Conservation (phyloP, 2,329 filamentous ascomycete species). For the Plenodomus biglobosus region DNA sequence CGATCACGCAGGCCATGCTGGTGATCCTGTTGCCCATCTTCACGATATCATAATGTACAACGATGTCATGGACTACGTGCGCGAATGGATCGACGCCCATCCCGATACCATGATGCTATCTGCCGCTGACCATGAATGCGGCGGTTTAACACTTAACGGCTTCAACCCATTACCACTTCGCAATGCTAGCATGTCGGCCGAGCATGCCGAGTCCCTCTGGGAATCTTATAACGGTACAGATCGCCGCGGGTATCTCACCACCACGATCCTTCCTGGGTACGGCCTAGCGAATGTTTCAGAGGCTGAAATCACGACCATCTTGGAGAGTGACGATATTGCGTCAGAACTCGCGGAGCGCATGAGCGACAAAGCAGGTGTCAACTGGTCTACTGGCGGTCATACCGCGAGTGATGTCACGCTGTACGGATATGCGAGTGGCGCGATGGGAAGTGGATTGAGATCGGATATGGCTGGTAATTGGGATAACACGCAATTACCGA, state of each 20-base stretch:
- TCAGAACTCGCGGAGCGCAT: conserved; percentile 35
- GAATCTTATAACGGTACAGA: conserved; percentile 37
- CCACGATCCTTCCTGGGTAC: conserved; percentile 33
- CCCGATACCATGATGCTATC: conserved; percentile 45
- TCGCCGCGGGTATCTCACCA: conserved; percentile 25
- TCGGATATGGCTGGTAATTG: conserved; percentile 27
- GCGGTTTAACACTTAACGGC: conserved; percentile 45
- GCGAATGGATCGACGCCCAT: conserved; percentile 47
- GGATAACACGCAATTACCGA: conserved; percentile 26
- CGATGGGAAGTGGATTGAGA: conserved; percentile 15
- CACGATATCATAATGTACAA: conserved; percentile 48
- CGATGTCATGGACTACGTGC: conserved; percentile 42
- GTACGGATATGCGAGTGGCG: conserved; percentile 39
- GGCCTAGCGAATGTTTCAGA: conserved; percentile 28
- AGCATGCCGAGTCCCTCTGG: conserved; percentile 33
- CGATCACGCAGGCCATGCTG: conserved; percentile 28
- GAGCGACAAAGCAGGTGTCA: conserved; percentile 35
- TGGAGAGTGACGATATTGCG: conserved; percentile 28
- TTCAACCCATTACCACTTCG: conserved; percentile 41
- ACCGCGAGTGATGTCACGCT: conserved; percentile 43
- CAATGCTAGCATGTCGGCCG: conserved; percentile 34
- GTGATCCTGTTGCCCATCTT: conserved; percentile 30
- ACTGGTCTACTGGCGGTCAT: conserved; percentile 45
- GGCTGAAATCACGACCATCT: conserved; percentile 32
- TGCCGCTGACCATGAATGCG: conserved; percentile 48